These are phyloP conservation scores for Beta corolliflora DNA, from an alignment of 179 eudicot genomes.

Conservation along the genomic window DNA sequence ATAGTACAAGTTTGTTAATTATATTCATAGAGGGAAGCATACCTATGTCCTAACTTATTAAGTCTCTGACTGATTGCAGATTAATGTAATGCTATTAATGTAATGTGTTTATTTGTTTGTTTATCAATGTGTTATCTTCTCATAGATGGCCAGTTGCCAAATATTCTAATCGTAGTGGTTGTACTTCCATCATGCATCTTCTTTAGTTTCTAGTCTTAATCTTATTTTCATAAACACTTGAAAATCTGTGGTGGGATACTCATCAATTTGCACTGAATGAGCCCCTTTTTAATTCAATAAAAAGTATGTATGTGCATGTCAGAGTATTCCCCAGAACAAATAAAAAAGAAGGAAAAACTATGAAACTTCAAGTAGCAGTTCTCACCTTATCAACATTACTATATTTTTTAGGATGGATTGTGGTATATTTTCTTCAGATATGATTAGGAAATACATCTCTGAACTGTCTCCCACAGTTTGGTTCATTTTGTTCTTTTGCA, in stretches of 20 bases:
- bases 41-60: conserved; percentile 5
- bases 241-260: conserved; percentile 26
- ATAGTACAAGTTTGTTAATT: conserved; percentile 21
- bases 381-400: background rate
- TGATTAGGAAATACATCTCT: background rate
- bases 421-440: background rate
- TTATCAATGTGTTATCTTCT: conserved; percentile 18
- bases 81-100: conserved; percentile 12
- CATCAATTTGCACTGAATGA: conserved; percentile 26
- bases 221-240: conserved; percentile 24
- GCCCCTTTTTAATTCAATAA: background rate
- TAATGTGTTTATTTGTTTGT: conserved; percentile 16
- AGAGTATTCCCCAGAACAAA: conserved; percentile 12
- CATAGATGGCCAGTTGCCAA: conserved; percentile 23
- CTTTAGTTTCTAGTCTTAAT: conserved; percentile 7
- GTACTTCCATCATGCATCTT: conserved; percentile 38
- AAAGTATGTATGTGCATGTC: conserved; percentile 24
- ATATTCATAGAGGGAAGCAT: conserved; percentile 11
- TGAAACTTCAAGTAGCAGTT: background rate
- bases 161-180: conserved; percentile 29
- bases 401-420: background rate
- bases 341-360: background rate
- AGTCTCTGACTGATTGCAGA: conserved; percentile 28
- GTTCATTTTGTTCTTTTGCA: background rate
- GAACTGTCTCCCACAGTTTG: background rate